Conservation (phyloP, 2,329 filamentous ascomycete species). For the Microdochium nivale region DNA sequence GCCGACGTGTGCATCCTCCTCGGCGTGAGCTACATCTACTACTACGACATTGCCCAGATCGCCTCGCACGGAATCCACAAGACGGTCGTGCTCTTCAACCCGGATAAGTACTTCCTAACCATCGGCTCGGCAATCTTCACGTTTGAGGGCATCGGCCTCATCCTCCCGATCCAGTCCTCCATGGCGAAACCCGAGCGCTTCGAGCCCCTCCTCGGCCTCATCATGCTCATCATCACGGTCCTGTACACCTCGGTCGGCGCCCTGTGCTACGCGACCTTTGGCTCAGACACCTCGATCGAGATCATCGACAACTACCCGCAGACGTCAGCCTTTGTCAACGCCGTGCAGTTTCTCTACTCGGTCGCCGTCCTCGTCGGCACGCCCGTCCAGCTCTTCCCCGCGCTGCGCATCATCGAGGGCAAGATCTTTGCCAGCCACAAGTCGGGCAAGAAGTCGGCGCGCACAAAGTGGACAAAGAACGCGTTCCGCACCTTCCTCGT, state of each 20-base stretch:
- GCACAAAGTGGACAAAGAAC: constrained; percentile 74
- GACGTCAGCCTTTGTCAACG: constrained; percentile 62
- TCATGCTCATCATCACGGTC: constrained; percentile 67
- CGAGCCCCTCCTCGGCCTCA: constrained; percentile 51
- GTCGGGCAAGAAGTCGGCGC: constrained; percentile 55
- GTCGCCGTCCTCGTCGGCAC: constrained; percentile 65
- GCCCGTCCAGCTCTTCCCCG: constrained; percentile 68
- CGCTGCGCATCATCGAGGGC: constrained; percentile 62
- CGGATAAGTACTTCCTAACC: constrained; percentile 58
- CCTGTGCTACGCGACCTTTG: constrained; percentile 68
- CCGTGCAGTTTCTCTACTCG: constrained; percentile 67
- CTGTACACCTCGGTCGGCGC: constrained; percentile 66
- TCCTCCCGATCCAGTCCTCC: constrained; percentile 66
- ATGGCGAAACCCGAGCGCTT: constrained; percentile 66
- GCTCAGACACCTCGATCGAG: constrained; percentile 59
- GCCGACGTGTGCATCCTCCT: constrained; percentile 66
- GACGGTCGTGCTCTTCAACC: constrained; percentile 62
- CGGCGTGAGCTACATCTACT: constrained; percentile 65
- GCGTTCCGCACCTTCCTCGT: constrained; percentile 50
- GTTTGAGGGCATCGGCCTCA: constrained; percentile 70
- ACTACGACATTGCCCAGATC: constrained; percentile 55
- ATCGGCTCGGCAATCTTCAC: constrained; percentile 70
- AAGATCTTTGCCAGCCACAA: constrained; percentile 52
- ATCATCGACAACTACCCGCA: constrained; percentile 72
- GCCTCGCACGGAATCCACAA: constrained; percentile 45